Evolutionary conservation across 768 basidiomycete genomes (phyloP).

Genomic region (Trametes cubensis): DNA sequence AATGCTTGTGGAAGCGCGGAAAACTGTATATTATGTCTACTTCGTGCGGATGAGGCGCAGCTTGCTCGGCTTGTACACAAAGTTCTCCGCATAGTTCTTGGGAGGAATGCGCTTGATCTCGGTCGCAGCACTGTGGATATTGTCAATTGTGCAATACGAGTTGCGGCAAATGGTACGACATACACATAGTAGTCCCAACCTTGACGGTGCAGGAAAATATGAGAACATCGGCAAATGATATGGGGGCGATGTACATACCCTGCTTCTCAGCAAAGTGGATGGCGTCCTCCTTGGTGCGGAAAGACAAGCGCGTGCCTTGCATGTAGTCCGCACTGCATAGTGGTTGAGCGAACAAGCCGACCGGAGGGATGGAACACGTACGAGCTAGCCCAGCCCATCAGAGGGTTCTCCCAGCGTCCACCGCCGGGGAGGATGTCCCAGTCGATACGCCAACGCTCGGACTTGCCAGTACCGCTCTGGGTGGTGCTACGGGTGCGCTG

Average conservation of each 20-base stretch:
- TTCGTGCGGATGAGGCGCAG: constrained; percentile 89
- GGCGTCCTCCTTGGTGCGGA: constrained; percentile 87
- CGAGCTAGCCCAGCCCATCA: constrained; percentile 98
- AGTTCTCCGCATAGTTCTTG: constrained; percentile 93
- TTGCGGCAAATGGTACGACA: constrained; percentile 36
- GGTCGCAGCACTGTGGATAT: constrained; percentile 23
- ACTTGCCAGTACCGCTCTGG: constrained; percentile 88
- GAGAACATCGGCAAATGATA: not conserved
- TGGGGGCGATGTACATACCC: constrained; percentile 49
- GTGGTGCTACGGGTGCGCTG: constrained; percentile 93
- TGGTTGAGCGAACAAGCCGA: not conserved
- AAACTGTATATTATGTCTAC: constrained; percentile 49
- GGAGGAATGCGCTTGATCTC: constrained; percentile 71
- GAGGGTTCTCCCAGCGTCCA: constrained; percentile 95
- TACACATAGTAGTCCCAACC: constrained; percentile 94
- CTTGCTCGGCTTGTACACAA: constrained; percentile 75
- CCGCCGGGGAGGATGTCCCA: constrained; percentile 89
- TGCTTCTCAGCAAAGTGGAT: constrained; percentile 97
- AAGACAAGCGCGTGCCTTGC: constrained; percentile 85
- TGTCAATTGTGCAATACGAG: not conserved
- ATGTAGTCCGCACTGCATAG: constrained; percentile 84
- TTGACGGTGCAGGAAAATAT: constrained; percentile 36
- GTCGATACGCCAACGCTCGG: constrained; percentile 90
- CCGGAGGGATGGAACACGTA: constrained; percentile 44
- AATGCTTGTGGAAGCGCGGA: no score